These are phyloP conservation scores for Russula emetica DNA, from an alignment of 768 basidiomycete species.

Conservation along the genomic window DNA sequence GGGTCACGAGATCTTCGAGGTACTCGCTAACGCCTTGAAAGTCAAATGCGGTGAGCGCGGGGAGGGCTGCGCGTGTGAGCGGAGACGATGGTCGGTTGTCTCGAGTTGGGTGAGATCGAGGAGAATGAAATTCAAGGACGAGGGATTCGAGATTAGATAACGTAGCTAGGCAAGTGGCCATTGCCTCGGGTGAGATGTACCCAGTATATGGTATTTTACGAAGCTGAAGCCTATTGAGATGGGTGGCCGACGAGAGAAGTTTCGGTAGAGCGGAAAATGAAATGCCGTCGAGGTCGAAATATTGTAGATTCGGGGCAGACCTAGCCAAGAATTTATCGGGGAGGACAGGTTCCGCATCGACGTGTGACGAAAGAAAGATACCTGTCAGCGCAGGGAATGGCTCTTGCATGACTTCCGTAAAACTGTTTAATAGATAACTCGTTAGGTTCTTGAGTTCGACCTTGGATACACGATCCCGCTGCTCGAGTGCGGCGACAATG, in stretches of 20 bases:
- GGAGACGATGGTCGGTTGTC: neutral
- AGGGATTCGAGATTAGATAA: neutral
- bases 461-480: neutral
- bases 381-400: neutral
- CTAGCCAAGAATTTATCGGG: neutral
- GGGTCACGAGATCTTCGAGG: neutral
- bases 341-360: neutral
- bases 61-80: neutral
- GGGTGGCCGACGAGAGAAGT: neutral
- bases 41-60: neutral
- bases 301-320: neutral
- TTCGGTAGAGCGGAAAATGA: neutral
- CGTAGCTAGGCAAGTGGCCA: neutral
- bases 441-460: neutral
- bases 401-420: neutral
- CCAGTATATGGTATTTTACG: neutral
- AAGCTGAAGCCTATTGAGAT: neutral
- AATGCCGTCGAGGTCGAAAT: neutral
- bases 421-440: neutral
- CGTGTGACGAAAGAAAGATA: neutral
- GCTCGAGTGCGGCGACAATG: constrained; percentile 1
- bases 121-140: neutral
- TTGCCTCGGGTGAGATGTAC: constrained; percentile 1
- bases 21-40: neutral
- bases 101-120: neutral